Evolutionary conservation across 768 basidiomycete genomes (phyloP).

Genomic region (Termitomyces sp.): DNA sequence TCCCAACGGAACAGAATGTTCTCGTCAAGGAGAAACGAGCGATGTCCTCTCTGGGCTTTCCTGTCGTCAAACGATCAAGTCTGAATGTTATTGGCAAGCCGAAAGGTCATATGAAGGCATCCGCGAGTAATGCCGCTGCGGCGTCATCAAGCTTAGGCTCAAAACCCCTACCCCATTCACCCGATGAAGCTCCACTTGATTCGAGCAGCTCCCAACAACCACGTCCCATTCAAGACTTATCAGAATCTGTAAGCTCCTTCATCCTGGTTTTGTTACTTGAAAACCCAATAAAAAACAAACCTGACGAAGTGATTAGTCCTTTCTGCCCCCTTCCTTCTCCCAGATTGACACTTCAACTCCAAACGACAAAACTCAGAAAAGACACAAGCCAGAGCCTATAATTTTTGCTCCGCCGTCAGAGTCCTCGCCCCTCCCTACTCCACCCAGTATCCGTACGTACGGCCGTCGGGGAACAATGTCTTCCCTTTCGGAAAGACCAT

Average conservation of each 20-base stretch:
- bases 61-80: slow-evolving; percentile 35
- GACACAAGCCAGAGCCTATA: slow-evolving; percentile 42
- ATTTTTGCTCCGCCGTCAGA: slow-evolving; percentile 19
- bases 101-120: slow-evolving; percentile 7
- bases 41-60: slow-evolving; percentile 32
- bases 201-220: background rate
- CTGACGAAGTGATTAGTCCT: slow-evolving; percentile 22
- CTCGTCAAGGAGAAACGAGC: slow-evolving; percentile 2
- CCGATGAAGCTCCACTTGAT: background rate
- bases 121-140: background rate
- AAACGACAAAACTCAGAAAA: slow-evolving; percentile 16
- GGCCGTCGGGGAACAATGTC: slow-evolving; percentile 9
- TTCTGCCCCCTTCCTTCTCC: slow-evolving; percentile 51
- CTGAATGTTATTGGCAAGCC: slow-evolving; percentile 19
- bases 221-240: slow-evolving; percentile 17
- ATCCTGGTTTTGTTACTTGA: background rate
- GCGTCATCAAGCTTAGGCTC: slow-evolving; percentile 1
- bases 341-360: slow-evolving; percentile 53
- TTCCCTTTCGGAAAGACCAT: slow-evolving; percentile 6
- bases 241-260: slow-evolving; percentile 20
- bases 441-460: slow-evolving; percentile 19
- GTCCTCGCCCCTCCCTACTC: slow-evolving; percentile 18
- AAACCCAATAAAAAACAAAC: background rate
- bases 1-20: background rate
- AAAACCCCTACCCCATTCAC: background rate